A percentile compares a stretch with the other conserved stretches of the same genome.
Conservation (phyloP, 192 early-diverging fungal species). For the Podila horticola region DNA sequence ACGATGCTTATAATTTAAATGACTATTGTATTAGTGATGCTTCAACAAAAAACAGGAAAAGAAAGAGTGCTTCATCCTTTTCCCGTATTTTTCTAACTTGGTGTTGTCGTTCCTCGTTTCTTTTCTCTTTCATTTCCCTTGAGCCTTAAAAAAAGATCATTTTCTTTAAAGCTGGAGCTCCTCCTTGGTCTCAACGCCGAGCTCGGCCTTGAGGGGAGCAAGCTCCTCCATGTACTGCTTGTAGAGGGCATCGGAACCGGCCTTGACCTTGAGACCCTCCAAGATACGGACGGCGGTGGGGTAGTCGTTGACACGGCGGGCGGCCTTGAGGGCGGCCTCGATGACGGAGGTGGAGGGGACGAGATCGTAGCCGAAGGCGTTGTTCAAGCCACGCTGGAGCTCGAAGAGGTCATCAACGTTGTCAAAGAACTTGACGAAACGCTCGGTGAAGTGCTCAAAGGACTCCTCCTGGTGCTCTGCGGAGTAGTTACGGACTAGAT, state of each 20-base stretch:
- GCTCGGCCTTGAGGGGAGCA: conserved; percentile 86
- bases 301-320: conserved; percentile 94
- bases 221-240: conserved; percentile 90
- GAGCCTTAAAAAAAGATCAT: neutral
- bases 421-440: conserved; percentile 86
- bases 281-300: conserved; percentile 94
- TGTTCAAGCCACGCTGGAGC: conserved; percentile 97
- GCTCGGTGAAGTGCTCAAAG: conserved; percentile 82
- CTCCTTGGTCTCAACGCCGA: conserved; percentile 90
- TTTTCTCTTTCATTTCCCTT: neutral
- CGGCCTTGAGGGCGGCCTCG: conserved; percentile 89
- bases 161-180: conserved; percentile 80
- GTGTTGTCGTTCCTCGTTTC: neutral
- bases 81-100: conserved; percentile 1
- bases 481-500: conserved; percentile 72
- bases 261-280: conserved; percentile 93
- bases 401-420: conserved; percentile 95
- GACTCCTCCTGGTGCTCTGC: conserved; percentile 74
- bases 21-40: no score
- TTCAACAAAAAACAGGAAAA: neutral
- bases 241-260: conserved; percentile 87
- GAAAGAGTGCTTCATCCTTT: neutral
- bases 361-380: conserved; percentile 96
- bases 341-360: conserved; percentile 91
- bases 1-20: neutral